Base-by-base conservation (phyloP, 2,329 filamentous ascomycete genomes). In the Xylariaceae sp. region DNA sequence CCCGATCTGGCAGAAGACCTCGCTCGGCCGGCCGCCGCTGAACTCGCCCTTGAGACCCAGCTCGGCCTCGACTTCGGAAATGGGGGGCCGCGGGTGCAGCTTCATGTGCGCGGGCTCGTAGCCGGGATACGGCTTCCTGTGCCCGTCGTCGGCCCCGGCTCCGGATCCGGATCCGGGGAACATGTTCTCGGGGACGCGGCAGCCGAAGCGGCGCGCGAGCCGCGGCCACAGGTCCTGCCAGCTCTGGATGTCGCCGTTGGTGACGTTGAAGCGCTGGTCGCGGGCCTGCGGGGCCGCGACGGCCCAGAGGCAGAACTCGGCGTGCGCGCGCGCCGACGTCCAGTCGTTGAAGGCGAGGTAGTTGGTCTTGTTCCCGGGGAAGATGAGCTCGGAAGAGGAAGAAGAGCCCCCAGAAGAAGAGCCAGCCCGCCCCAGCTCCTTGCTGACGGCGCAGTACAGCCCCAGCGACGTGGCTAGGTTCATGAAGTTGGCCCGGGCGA, bases 141-240 rank as follows among this genome's bases (percentile, higher is more conserved):
- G 39, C 1, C 28, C 31, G 15, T 39, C 33, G 2, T 33, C 40
- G 6, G 34, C 38, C n/a, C n/a, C n/a, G n/a, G n/a, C n/a, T n/a
- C n/a, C n/a, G n/a, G n/a, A n/a, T n/a, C n/a, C n/a, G n/a, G n/a
- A n/a, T n/a, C n/a, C n/a, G 5, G 36, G 42, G 36, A 57, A 57
- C 44, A 58, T 55, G 11, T 50, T 46, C 13, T 46, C 35, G 29
- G 55, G 46, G 8, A 65, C 51, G 3, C 45, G 46, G 29, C 56
- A 44, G 0, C 56, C 56, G 32, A 63, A 65, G 18, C 56, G 49
- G 11, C 40, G 27, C 0, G 59, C 57, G 2, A 66, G 29, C 12
- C 51, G 55, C 4, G 64, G 63, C 61, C 61, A 66, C 37, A 66
- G 39, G 32, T 58, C 56, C 43, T 63, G 56, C 59, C 60, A 65